Evolutionary conservation across 2,329 filamentous ascomycete species (phyloP), one percentile per base, ranked within the genome.

Genomic region (Conoideocrella luteorostrata): DNA sequence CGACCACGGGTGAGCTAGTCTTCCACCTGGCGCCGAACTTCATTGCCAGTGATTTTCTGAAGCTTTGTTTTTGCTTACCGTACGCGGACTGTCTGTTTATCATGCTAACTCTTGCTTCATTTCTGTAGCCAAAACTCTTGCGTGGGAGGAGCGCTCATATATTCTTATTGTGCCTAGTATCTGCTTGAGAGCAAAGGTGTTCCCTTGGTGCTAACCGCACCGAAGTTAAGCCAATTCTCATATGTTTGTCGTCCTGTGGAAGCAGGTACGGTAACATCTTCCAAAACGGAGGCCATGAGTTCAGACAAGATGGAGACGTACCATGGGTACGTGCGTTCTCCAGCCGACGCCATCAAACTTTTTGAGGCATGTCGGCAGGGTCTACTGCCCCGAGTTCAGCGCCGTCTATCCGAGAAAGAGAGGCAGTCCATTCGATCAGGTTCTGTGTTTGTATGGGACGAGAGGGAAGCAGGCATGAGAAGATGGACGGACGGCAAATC

Each of bases 391-490:
- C 82, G 93, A 52, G 93, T 98, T 5, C 93, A 97, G 70, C 79
- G 93, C 54, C 78, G 93, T 56, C 70, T 96, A 47, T 97, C 93
- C 3, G 93, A 98, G 66, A 97, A 97, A 69, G 93, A 98, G 69
- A 80, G 93, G 49, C 90, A 96, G 61, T 88, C 88, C 4, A 98
- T 98, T 63, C 84, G 88, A 59, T 95, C 91, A 1, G 93, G 93
- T 34, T 98, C 93, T 0, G 91, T 98, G 4, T 98, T 97, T 58
- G 93, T 98, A n/a, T 98, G 93, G 93, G 93, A 98, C 64, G 93
- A 98, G 72, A 77, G 91, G 55, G 93, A 98, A 71, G 93, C 93
- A 10, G 93, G 93, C 53, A 98, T 98, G 93, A 79, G 93, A 58
- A 77, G 93, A 65, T 98, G 93, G 93, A 98, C 93, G 1, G 93